Percentiles rank a stretch among this genome's conserved stretches.
These are phyloP conservation scores for Paecilomyces sp. DNA, from an alignment of 2,329 filamentous ascomycete genomes.

Conservation along the genomic window DNA sequence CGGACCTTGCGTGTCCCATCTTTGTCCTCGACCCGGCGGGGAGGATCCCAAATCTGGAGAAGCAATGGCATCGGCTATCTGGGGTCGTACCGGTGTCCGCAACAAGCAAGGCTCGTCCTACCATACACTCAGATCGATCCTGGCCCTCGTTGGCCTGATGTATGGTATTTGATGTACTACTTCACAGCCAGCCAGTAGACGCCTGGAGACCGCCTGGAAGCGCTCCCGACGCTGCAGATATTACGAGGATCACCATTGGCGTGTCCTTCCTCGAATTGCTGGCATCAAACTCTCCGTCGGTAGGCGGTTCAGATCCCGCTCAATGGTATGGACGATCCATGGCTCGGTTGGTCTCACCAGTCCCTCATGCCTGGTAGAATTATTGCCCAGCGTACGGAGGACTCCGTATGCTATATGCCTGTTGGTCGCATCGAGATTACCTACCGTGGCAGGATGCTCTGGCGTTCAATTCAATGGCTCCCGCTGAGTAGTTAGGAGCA, in stretches of 20 bases:
- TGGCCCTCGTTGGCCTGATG: not conserved
- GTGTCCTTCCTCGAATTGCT: not conserved
- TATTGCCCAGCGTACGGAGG: too few relatives aligned
- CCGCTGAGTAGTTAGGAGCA: not conserved
- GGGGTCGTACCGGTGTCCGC: not conserved
- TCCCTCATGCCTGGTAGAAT: not conserved
- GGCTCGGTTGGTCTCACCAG: not conserved
- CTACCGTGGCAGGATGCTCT: not conserved
- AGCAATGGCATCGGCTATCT: not conserved
- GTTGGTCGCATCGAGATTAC: not conserved
- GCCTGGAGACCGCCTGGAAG: not conserved
- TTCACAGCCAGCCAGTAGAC: not conserved
- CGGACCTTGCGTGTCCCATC: not conserved
- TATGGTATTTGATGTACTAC: not conserved
- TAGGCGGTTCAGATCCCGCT: not conserved
- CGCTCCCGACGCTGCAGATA: not conserved
- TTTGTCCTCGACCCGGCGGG: not conserved
- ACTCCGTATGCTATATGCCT: too few relatives aligned
- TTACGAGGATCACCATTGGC: not conserved
- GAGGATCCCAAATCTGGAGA: not conserved
- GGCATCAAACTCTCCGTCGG: not conserved
- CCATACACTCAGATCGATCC: not conserved
- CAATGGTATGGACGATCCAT: not conserved
- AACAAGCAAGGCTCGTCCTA: not conserved
- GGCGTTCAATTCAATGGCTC: not conserved